phyloP scores from a whole-genome alignment of 768 basidiomycete genomes.

The Phanerochaete carnosa region DNA sequence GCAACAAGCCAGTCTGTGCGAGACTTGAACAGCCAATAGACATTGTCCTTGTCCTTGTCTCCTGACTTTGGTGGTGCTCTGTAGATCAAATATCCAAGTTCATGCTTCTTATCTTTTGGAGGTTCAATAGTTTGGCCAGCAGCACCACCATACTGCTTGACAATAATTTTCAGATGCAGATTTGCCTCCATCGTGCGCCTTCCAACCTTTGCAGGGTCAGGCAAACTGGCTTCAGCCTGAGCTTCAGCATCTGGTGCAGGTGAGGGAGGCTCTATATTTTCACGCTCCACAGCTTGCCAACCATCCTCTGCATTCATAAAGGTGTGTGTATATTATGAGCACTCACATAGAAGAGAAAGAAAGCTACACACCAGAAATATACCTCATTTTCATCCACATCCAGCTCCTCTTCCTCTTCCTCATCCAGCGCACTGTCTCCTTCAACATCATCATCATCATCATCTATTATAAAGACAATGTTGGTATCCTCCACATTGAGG shows the following conservation, averaged over 20 bases:
- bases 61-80: too few species aligned
- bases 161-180: too few species aligned
- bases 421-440: background rate
- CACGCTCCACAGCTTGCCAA: background rate
- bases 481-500: background rate
- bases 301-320: background rate
- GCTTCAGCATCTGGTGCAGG: too few species aligned
- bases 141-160: too few species aligned
- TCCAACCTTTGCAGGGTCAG: too few species aligned
- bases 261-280: too few species aligned
- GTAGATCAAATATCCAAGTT: too few species aligned
- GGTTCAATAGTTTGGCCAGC: too few species aligned
- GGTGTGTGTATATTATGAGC: background rate
- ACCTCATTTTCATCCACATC: background rate
- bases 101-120: too few species aligned
- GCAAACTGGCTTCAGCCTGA: too few species aligned
- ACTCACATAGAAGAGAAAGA: background rate
- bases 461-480: background rate
- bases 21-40: conserved; percentile 30
- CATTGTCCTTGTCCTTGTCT: background rate
- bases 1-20: conserved; percentile 38
- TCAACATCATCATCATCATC: background rate
- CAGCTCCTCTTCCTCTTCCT: background rate
- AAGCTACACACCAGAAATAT: background rate
- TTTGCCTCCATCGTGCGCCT: too few species aligned